Evolutionary conservation across 2,329 filamentous ascomycete genomes (phyloP).

Genomic region (Shiraia bambusicola): DNA sequence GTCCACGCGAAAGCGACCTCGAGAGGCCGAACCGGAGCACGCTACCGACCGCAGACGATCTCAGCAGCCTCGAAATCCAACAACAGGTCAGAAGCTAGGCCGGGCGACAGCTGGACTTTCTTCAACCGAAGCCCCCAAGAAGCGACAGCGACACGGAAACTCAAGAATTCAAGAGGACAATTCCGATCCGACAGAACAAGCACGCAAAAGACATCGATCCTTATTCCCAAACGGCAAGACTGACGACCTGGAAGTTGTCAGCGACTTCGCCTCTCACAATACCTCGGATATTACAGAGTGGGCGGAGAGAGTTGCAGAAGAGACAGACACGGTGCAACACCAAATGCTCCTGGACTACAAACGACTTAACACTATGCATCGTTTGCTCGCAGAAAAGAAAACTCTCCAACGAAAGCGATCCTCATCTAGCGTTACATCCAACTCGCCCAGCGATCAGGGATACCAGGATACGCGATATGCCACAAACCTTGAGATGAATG

Average conservation of each 20-base stretch:
- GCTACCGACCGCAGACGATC: background rate
- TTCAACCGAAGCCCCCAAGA: background rate
- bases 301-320: background rate
- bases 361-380: background rate
- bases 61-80: too few species aligned
- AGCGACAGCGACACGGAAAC: background rate
- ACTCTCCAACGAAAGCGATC: slow-evolving; percentile 6
- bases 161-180: background rate
- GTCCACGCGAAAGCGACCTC: background rate
- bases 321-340: background rate
- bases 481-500: slow-evolving; percentile 4
- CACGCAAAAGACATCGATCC: background rate
- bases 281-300: background rate
- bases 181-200: background rate
- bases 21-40: background rate
- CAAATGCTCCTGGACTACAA: background rate
- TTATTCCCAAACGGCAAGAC: background rate
- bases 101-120: too few species aligned
- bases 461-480: slow-evolving; percentile 8
- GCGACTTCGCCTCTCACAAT: background rate
- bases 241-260: background rate
- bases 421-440: background rate
- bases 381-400: slow-evolving; percentile 3
- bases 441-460: slow-evolving; percentile 7
- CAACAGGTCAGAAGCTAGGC: too few species aligned